Percentiles rank a stretch among this genome's conserved stretches.
Evolutionary conservation across 1,139 yeast species (phyloP).

Genomic region (Blastobotrys persicus): DNA sequence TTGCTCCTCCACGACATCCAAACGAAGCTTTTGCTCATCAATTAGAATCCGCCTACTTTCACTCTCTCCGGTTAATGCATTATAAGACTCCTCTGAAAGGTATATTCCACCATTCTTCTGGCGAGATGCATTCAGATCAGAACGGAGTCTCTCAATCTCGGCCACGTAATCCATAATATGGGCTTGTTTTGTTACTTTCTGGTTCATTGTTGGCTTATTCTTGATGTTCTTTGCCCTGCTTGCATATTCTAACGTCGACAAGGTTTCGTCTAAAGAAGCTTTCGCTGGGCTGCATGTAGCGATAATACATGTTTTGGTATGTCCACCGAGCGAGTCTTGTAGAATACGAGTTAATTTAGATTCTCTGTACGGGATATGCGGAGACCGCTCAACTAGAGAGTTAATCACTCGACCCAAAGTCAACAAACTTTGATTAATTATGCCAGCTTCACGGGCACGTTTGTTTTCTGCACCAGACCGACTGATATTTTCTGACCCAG

Average conservation of each 20-base stretch:
- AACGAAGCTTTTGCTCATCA: conserved; percentile 43
- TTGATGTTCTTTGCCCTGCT: conserved; percentile 71
- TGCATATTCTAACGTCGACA: conserved; percentile 83
- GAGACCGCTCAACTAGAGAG: conserved; percentile 56
- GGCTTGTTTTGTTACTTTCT: conserved; percentile 49
- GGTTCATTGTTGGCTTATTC: conserved; percentile 68
- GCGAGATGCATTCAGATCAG: conserved; percentile 61
- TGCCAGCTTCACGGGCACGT: conserved; percentile 85
- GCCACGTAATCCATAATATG: conserved; percentile 50
- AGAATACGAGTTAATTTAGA: conserved; percentile 75
- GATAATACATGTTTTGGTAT: conserved; percentile 72
- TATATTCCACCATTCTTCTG: conserved; percentile 54
- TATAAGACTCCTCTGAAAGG: conserved; percentile 48
- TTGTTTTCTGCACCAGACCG: conserved; percentile 76
- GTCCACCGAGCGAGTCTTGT: conserved; percentile 83
- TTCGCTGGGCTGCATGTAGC: conserved; percentile 83
- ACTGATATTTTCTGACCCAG: conserved; percentile 81
- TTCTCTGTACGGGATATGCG: conserved; percentile 82
- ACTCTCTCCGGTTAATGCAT: conserved; percentile 42
- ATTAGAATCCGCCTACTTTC: conserved; percentile 43
- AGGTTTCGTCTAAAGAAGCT: conserved; percentile 70
- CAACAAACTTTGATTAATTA: conserved; percentile 77
- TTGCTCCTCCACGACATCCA: conserved; percentile 42
- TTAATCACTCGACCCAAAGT: conserved; percentile 85
- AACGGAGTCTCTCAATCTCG: conserved; percentile 57